Evolutionary conservation across 768 basidiomycete species (phyloP).

Genomic region (Cubamyces lactineus): DNA sequence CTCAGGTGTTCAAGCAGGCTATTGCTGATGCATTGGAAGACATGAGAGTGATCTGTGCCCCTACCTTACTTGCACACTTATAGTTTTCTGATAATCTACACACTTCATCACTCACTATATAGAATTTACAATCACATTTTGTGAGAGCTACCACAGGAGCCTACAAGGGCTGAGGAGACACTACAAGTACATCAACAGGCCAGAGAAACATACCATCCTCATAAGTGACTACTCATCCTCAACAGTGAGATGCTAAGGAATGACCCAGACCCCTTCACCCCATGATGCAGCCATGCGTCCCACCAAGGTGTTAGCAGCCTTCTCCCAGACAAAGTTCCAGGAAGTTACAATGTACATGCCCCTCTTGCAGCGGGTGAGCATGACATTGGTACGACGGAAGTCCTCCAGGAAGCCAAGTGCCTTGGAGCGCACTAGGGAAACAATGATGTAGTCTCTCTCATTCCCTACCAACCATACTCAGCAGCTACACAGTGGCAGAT

Average conservation of each 20-base stretch:
- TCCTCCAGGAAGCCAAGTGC: constrained; percentile 71
- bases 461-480: constrained; percentile 55
- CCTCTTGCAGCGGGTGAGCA: constrained; percentile 79
- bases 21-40: constrained; percentile 66
- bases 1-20: constrained; percentile 62
- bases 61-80: constrained; percentile 13
- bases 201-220: too few species aligned
- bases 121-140: constrained; percentile 6
- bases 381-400: constrained; percentile 78
- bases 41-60: constrained; percentile 50
- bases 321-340: constrained; percentile 55
- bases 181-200: too few species aligned
- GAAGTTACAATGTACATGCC: constrained; percentile 79
- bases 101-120: not conserved
- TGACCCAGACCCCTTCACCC: constrained; percentile 42
- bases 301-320: constrained; percentile 51
- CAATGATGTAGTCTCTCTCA: constrained; percentile 77
- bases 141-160: not conserved
- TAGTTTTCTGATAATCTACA: constrained; percentile 11
- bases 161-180: too few species aligned
- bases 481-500: constrained; percentile 8
- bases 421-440: constrained; percentile 68
- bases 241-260: constrained; percentile 38
- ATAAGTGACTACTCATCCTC: constrained; percentile 31
- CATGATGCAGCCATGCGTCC: constrained; percentile 43